Percentiles rank a stretch among this genome's conserved stretches.
These are phyloP conservation scores for Heritiera fomes DNA, from an alignment of 345 rosid genomes.

Conservation along the genomic window DNA sequence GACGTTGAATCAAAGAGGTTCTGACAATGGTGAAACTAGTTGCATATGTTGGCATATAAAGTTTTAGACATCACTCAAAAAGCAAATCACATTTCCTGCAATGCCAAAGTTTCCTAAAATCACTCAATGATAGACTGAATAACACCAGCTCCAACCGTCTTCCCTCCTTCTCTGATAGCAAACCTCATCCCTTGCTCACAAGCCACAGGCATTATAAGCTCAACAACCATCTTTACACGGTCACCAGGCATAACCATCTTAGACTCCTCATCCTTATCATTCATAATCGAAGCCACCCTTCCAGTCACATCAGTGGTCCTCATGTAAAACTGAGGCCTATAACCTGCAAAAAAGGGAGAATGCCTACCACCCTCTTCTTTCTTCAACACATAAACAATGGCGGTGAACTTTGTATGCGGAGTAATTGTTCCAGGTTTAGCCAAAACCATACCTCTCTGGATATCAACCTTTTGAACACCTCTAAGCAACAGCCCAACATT, in stretches of 20 bases:
- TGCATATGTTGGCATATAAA: constrained; percentile 33
- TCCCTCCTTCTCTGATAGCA: constrained; percentile 96
- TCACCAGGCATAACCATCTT: constrained; percentile 99
- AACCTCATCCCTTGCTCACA: constrained; percentile 96
- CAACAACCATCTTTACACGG: constrained; percentile 84
- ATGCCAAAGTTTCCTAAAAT: neutral
- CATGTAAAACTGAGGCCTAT: constrained; percentile 93
- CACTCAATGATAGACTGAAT: constrained; percentile 76
- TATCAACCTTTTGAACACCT: constrained; percentile 82
- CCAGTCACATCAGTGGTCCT: constrained; percentile 94
- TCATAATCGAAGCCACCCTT: constrained; percentile 69
- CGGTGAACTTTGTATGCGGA: constrained; percentile 71
- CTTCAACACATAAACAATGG: constrained; percentile 87
- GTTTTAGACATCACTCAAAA: constrained; percentile 30
- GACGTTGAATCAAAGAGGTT: constrained; percentile 32
- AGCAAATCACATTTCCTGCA: constrained; percentile 1
- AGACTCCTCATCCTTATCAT: constrained; percentile 88
- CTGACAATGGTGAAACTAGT: constrained; percentile 34
- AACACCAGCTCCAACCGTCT: constrained; percentile 96
- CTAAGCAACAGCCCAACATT: constrained; percentile 88
- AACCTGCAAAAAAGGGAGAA: constrained; percentile 83
- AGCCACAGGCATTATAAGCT: constrained; percentile 88
- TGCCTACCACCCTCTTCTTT: constrained; percentile 98
- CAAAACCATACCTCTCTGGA: constrained; percentile 95
- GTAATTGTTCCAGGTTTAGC: constrained; percentile 82